A percentile compares a stretch with the other conserved stretches of the same genome.
phyloP scores from a whole-genome alignment of 148 eudicot genomes.

The Drosera capensis region DNA sequence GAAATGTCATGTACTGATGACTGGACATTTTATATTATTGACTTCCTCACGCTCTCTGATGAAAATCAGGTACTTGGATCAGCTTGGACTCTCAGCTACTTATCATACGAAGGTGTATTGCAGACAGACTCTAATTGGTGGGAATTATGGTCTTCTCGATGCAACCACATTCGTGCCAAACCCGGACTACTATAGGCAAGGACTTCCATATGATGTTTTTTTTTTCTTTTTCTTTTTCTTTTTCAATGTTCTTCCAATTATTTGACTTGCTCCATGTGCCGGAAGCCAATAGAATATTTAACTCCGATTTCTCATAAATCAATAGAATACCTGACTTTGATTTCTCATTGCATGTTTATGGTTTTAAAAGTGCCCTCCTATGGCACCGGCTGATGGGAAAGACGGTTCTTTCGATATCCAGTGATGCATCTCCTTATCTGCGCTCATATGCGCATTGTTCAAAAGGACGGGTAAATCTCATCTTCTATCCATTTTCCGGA shows the following conservation, averaged over 20 bases:
- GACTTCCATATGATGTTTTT: neutral
- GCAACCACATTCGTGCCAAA: conserved; percentile 52
- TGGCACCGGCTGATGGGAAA: conserved; percentile 82
- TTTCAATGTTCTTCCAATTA: no score
- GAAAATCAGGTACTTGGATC: conserved; percentile 47
- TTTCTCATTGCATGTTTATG: neutral
- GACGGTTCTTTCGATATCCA: conserved; percentile 48
- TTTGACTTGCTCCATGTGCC: no score
- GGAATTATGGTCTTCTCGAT: conserved; percentile 72
- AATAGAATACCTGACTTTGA: no score
- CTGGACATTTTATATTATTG: no score
- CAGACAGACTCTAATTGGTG: conserved; percentile 74
- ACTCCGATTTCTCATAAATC: no score
- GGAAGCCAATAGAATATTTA: no score
- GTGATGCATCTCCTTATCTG: conserved; percentile 33
- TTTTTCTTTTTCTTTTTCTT: neutral
- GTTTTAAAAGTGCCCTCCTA: conserved; percentile 50
- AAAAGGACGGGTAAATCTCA: conserved; percentile 55
- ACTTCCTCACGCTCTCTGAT: conserved; percentile 1
- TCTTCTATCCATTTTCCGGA: neutral
- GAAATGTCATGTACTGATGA: neutral
- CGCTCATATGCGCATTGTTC: conserved; percentile 79
- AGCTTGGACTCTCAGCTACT: conserved; percentile 66
- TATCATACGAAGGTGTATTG: conserved; percentile 74
- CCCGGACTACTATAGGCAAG: conserved; percentile 81